These are phyloP conservation scores for Xylaria sp. DNA, from an alignment of 2,329 filamentous ascomycete species.

Conservation along the genomic window DNA sequence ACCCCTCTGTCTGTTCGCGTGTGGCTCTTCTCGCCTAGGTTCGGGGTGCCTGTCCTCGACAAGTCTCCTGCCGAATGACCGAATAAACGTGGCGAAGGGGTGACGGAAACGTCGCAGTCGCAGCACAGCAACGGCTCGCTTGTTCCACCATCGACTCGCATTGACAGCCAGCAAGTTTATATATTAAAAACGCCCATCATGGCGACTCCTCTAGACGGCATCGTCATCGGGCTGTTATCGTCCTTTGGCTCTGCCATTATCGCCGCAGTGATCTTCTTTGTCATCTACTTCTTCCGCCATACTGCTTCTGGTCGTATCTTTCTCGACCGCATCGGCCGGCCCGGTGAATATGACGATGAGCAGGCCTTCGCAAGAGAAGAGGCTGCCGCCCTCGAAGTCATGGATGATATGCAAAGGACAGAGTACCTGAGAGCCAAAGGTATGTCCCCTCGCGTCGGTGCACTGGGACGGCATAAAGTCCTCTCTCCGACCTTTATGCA, in stretches of 20 bases:
- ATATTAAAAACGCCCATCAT: conserved; percentile 20
- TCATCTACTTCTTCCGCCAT: conserved; percentile 92
- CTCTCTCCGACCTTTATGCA: neutral
- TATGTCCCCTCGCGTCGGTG: conserved; percentile 38
- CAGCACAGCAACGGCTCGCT: neutral
- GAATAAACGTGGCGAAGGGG: conserved; percentile 28
- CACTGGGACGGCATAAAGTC: conserved; percentile 7
- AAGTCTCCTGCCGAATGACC: conserved; percentile 27
- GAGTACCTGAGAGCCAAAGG: conserved; percentile 96
- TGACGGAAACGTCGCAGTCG: conserved; percentile 29
- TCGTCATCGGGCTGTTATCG: conserved; percentile 90
- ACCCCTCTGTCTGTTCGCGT: neutral
- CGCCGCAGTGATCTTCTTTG: conserved; percentile 69
- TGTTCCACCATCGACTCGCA: conserved; percentile 3
- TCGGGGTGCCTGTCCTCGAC: conserved; percentile 28
- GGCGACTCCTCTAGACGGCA: conserved; percentile 53
- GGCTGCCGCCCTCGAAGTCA: conserved; percentile 86
- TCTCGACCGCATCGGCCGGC: conserved; percentile 84
- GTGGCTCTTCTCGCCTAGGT: neutral
- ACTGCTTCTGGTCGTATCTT: conserved; percentile 84
- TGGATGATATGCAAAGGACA: conserved; percentile 86
- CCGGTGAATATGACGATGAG: conserved; percentile 96
- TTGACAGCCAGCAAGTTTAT: neutral
- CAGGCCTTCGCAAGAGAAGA: conserved; percentile 91
- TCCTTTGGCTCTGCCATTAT: conserved; percentile 88